Evolutionary conservation across 768 basidiomycete genomes (phyloP), one percentile per base, ranked within the genome.

Genomic region (Peribolospora baueri): DNA sequence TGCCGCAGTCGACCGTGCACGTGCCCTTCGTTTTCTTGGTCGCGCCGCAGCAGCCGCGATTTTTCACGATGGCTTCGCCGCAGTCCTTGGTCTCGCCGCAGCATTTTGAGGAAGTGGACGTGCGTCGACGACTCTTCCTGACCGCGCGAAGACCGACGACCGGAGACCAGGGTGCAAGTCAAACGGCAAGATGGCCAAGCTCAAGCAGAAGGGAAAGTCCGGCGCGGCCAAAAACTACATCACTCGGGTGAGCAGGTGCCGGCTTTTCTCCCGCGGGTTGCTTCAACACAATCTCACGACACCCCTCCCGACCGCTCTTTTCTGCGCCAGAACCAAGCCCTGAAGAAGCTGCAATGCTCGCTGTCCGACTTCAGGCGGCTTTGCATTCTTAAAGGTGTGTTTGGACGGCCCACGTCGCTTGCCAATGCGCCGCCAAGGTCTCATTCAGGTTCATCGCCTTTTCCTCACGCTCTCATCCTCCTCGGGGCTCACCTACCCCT

Each of bases 261-360:
- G 42, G 8, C 41, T 52, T 9, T 42, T 13, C 38, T 7, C 9
- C 2, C 36, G 38, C 38, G 38, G 10, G 51, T 25, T 25, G 25
- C 25, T 25, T 1, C 25, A 25, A 25, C 25, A 25, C 25, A 25
- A 25, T 25, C 25, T 25, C 25, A 25, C 25, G 25, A 25, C 25
- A 25, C 1, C 42, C 3, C 39, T 3, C 38, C 37, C 7, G 3
- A 11, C 1, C 9, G 5, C 37, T 9, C 8, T n/a, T 48, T n/a
- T 41, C 36, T 85, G 60, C 97, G 91, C 40, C 78, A 93, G 25
- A 84, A 85, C 54, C 71, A 80, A 49, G 90, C 93, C 14, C 74
- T 97, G 56, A 91, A 87, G 69, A 97, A 87, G 70, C 74, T 97
- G 8, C 93, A 98, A 70, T 86, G 87, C 67, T 90, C 93, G 46